A percentile compares a stretch with the other conserved stretches of the same genome.
Evolutionary conservation across 2,329 filamentous ascomycete genomes (phyloP).

Genomic region (Neofusicoccum parvum): DNA sequence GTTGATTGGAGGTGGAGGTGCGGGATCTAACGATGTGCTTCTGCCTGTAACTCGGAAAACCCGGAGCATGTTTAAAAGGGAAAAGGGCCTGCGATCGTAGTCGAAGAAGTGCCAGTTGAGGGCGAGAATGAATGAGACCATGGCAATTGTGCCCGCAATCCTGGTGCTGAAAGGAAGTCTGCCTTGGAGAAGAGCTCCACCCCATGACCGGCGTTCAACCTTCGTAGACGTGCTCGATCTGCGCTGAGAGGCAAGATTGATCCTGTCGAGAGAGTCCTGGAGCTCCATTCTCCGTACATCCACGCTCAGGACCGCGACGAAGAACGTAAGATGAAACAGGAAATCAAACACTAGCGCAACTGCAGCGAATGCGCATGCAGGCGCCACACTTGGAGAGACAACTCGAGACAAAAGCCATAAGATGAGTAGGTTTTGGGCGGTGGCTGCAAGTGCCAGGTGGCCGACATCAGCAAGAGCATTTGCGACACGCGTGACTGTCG

Average conservation of each 20-base stretch:
- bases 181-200: conserved; percentile 64
- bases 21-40: conserved; percentile 34
- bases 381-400: conserved; percentile 70
- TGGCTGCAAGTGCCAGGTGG: conserved; percentile 68
- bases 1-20: conserved; percentile 63
- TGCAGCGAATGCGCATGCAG: conserved; percentile 75
- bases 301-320: conserved; percentile 75
- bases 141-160: conserved; percentile 73
- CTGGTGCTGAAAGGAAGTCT: conserved; percentile 69
- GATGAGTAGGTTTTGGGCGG: conserved; percentile 68
- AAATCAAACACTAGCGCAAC: conserved; percentile 77
- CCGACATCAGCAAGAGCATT: conserved; percentile 74
- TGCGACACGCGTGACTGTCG: conserved; percentile 69
- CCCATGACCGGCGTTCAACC: conserved; percentile 56
- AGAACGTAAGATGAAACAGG: conserved; percentile 78
- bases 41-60: not conserved
- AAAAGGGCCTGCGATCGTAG: conserved; percentile 48
- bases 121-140: conserved; percentile 71
- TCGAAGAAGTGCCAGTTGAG: conserved; percentile 80
- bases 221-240: conserved; percentile 42
- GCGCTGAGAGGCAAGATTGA: conserved; percentile 30
- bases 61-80: conserved; percentile 33
- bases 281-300: conserved; percentile 77
- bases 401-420: conserved; percentile 66
- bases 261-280: conserved; percentile 65